These are phyloP conservation scores for Stephanodiscus minutulus DNA, from an alignment of 108 stramenopile species.

Conservation along the genomic window DNA sequence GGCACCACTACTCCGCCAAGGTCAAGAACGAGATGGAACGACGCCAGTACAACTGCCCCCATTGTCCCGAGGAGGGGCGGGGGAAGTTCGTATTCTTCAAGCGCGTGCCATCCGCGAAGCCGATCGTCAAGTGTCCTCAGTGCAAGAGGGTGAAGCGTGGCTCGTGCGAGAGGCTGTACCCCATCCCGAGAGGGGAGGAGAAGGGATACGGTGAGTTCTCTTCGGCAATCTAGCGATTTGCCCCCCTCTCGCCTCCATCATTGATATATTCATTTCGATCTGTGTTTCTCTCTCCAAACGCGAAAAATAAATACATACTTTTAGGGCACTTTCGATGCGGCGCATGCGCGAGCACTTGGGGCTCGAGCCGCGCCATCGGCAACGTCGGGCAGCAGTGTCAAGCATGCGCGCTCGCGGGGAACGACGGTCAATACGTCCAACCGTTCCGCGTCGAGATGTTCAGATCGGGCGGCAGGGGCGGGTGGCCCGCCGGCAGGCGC, in stretches of 20 bases:
- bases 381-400: constrained; percentile 42
- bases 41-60: constrained; percentile 55
- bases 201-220: constrained; percentile 44
- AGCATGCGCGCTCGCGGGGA: constrained; percentile 17
- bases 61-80: constrained; percentile 40
- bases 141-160: constrained; percentile 35
- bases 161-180: constrained; percentile 30
- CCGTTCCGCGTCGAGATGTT: constrained; percentile 46
- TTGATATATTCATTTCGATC: too few relatives aligned
- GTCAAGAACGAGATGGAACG: constrained; percentile 36
- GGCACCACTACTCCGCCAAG: constrained; percentile 8
- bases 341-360: constrained; percentile 37
- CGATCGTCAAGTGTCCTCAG: constrained; percentile 46
- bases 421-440: constrained; percentile 11
- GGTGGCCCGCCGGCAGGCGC: constrained; percentile 31
- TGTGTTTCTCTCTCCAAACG: too few relatives aligned
- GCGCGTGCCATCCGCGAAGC: constrained; percentile 34
- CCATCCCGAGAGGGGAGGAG: constrained; percentile 40
- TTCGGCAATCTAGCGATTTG: too few relatives aligned
- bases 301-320: not conserved
- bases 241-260: too few relatives aligned
- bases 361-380: constrained; percentile 35
- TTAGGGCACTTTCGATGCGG: constrained; percentile 32
- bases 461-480: constrained; percentile 13
- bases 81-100: constrained; percentile 50